A percentile compares a stretch with the other conserved stretches of the same genome.
These are phyloP conservation scores for Danielia oregonensis DNA, from an alignment of 805 yeast genomes.

Conservation along the genomic window DNA sequence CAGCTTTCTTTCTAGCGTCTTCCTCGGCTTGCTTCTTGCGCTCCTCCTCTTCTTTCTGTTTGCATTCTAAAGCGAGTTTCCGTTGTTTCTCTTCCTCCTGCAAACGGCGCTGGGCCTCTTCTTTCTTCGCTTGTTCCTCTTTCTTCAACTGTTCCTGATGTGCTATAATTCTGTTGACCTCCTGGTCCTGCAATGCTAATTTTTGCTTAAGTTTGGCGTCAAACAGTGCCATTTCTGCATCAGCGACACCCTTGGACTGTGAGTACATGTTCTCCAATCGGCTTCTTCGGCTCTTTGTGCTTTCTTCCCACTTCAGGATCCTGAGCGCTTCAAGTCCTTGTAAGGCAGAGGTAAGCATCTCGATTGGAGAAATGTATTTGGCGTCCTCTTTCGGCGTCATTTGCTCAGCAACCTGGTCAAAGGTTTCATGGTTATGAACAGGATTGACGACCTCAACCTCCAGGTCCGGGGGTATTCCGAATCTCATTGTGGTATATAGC, in stretches of 20 bases:
- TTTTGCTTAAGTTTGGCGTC: conserved; percentile 3
- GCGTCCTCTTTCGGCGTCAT: neutral
- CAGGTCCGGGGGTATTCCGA: conserved; percentile 26
- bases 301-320: neutral
- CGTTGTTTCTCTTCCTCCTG: conserved; percentile 7
- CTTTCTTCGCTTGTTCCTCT: conserved; percentile 19
- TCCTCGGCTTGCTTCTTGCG: conserved; percentile 1
- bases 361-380: neutral
- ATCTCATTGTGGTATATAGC: conserved; percentile 17
- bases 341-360: neutral
- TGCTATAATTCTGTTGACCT: conserved; percentile 4
- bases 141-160: conserved; percentile 7
- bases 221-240: neutral
- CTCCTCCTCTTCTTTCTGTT: conserved; percentile 15
- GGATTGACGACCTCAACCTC: conserved; percentile 9
- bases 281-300: conserved; percentile 1
- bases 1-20: conserved; percentile 17
- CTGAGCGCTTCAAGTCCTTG: neutral
- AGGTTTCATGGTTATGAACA: neutral
- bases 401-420: neutral
- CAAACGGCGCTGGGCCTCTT: conserved; percentile 12
- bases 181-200: conserved; percentile 3
- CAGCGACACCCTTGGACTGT: neutral
- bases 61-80: conserved; percentile 10
- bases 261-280: neutral